These are phyloP conservation scores for Kokia cookei DNA, from an alignment of 441 rosid genomes.

Conservation along the genomic window DNA sequence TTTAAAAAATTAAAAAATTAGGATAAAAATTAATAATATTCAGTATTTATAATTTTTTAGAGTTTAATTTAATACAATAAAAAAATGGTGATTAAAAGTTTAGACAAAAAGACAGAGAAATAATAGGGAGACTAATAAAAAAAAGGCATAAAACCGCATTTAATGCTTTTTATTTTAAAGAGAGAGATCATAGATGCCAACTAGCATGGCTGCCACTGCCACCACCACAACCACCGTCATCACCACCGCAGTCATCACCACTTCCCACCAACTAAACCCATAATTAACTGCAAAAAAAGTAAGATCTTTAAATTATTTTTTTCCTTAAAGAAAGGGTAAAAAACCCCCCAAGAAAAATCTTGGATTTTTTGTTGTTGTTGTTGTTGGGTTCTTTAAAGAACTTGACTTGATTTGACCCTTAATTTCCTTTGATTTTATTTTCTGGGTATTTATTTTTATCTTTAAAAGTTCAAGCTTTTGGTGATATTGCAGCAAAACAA, in stretches of 20 bases:
- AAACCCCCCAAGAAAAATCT: background rate
- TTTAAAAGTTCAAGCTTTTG: background rate
- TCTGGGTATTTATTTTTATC: background rate
- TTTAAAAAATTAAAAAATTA: background rate
- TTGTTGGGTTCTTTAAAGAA: background rate
- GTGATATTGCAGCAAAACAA: background rate
- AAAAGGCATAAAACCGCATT: conserved; percentile 12
- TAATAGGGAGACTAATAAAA: background rate
- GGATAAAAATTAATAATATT: background rate
- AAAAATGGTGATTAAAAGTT: background rate
- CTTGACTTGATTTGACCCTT: conserved; percentile 1
- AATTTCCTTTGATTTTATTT: background rate
- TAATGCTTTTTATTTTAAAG: background rate
- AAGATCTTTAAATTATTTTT: background rate
- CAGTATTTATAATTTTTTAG: background rate
- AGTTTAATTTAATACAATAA: background rate
- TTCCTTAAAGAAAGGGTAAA: background rate
- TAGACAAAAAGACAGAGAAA: conserved; percentile 1
- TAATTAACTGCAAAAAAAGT: background rate
- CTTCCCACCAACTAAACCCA: background rate
- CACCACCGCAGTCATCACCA: background rate
- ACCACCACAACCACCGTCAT: background rate
- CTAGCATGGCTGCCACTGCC: background rate
- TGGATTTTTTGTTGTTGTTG: too few species aligned
- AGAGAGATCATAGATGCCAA: background rate